Base-by-base conservation (phyloP, 345 rosid species). In the Chamaenerion angustifolium region DNA sequence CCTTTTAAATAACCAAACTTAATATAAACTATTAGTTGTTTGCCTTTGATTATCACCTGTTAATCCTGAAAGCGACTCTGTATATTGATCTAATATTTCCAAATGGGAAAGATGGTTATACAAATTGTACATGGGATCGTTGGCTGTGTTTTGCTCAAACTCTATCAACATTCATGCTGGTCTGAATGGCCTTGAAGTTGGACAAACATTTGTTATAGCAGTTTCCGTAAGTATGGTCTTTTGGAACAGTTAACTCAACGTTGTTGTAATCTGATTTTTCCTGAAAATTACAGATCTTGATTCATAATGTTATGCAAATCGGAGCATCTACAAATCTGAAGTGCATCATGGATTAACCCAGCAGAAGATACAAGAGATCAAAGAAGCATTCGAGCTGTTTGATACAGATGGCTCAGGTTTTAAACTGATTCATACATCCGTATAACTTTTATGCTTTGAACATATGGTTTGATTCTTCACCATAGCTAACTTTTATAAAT, bases 81-180 rank as follows among this genome's bases (percentile, higher is more conserved):
- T 4, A 50, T 4, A n/a, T n/a, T 50, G 42, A 31, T 1, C 14
- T 5, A 11, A 50, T 0, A 42, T 37, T 16, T 12, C 16, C 8
- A 37, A 35, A 17, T 47, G 71, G 56, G 54, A 77, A 92, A 95
- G 98, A 57, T 79, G 96, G 77, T 66, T 87, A 19, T 87, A 92
- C 67, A 92, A 84, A 71, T 65, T 92, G 42, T 92, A 92, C 61
- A 87, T 92, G 96, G 89, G 93, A 25, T 76, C 84, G 59, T 56
- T 92, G 62, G 95, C 84, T 8, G 90, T 92, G 46, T 92, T 92
- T 62, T 92, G 98, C 79, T 87, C 98, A 46, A 92, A 92, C 56
- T 92, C 95, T 19, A 92, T 92, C 44, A 88, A 92, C 69, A 92
- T 92, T 61, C 99, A 92, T 51, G 99, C 99, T 63, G 99, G 99